A percentile compares a stretch with the other conserved stretches of the same genome.
These are phyloP conservation scores for Verticillium nubilum DNA, from an alignment of 2,329 filamentous ascomycete genomes.

Conservation along the genomic window DNA sequence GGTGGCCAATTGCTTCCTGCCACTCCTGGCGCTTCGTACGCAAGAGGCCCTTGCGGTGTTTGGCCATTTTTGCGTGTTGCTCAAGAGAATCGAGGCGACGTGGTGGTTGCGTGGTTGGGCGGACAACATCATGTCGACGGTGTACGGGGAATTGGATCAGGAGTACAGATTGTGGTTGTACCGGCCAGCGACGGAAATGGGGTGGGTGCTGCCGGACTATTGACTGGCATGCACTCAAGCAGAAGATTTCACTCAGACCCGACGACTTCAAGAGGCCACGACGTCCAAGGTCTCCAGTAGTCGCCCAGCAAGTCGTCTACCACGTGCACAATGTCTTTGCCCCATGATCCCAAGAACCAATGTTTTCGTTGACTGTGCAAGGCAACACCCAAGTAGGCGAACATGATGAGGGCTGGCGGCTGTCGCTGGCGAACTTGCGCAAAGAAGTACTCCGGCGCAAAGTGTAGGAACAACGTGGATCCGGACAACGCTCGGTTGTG, in stretches of 20 bases:
- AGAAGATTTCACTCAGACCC: not conserved
- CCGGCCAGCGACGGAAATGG: not conserved
- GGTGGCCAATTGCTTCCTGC: no score
- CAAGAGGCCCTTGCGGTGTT: no score
- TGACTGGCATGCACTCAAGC: no score
- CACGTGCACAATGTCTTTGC: slow-evolving; percentile 12
- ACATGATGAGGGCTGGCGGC: slow-evolving; percentile 12
- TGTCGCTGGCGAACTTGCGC: slow-evolving; percentile 14
- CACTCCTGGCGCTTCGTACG: not conserved
- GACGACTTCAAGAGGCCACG: slow-evolving; percentile 6
- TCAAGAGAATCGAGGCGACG: no score
- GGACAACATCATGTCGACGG: no score
- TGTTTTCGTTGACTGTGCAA: slow-evolving; percentile 5
- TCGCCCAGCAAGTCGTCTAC: slow-evolving; percentile 12
- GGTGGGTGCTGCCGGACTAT: no score
- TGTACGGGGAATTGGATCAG: no score
- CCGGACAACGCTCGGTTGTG: slow-evolving; percentile 13
- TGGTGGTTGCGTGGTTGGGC: no score
- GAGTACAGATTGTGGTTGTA: not conserved
- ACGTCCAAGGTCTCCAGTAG: slow-evolving; percentile 12
- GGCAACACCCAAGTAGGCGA: slow-evolving; percentile 12
- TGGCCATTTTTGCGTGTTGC: no score
- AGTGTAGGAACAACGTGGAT: slow-evolving; percentile 12
- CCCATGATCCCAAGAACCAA: slow-evolving; percentile 15
- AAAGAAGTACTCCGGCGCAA: slow-evolving; percentile 13